Conservation (phyloP, 768 basidiomycete genomes). For the Fomitopsis pulvina region DNA sequence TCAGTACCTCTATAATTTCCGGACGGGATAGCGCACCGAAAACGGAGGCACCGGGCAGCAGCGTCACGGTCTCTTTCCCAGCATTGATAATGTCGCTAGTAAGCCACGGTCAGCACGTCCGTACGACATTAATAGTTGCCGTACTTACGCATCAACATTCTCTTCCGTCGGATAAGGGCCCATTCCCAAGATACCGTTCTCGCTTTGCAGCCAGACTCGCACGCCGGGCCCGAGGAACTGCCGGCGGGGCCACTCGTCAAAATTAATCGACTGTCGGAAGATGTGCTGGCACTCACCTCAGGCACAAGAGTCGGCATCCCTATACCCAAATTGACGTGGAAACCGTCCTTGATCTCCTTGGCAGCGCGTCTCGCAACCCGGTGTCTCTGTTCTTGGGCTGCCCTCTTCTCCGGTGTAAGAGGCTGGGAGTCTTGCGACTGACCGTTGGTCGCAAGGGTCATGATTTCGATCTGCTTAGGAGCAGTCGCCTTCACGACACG, state of each 20-base stretch:
- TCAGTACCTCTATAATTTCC: neutral
- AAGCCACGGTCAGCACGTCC: neutral
- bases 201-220: conserved; percentile 85
- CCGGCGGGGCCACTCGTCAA: neutral
- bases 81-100: conserved; percentile 86
- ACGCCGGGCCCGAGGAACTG: conserved; percentile 61
- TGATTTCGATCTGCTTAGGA: conserved; percentile 73
- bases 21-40: conserved; percentile 69
- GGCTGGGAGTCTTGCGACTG: conserved; percentile 16
- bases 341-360: conserved; percentile 83
- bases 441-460: conserved; percentile 55
- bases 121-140: neutral
- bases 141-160: conserved; percentile 70
- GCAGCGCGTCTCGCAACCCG: conserved; percentile 84
- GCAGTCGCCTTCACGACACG: conserved; percentile 76
- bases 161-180: conserved; percentile 83
- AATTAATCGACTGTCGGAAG: neutral
- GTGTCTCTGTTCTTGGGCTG: conserved; percentile 49
- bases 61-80: conserved; percentile 90
- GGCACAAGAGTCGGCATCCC: conserved; percentile 90
- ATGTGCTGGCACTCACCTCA: conserved; percentile 30
- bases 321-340: conserved; percentile 84
- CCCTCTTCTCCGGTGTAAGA: conserved; percentile 37
- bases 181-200: conserved; percentile 88
- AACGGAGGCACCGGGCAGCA: conserved; percentile 85